A percentile compares a stretch with the other conserved stretches of the same genome.
Evolutionary conservation across 768 basidiomycete species (phyloP).

Genomic region (Lactarius sp.): DNA sequence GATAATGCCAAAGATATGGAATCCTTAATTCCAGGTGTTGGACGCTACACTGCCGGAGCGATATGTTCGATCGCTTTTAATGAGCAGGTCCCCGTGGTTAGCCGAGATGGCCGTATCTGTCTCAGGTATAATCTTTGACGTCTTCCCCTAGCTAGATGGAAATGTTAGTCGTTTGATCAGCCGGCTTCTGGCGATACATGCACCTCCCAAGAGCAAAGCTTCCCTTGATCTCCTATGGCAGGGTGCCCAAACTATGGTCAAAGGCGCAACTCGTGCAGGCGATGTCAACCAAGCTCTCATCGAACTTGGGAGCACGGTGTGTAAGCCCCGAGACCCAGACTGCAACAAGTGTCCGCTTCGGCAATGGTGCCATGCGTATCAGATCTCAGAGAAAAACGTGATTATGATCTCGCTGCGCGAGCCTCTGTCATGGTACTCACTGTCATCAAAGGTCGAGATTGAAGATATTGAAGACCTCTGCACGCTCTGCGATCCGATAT

Average conservation of each 20-base stretch:
- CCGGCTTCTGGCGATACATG: conserved; percentile 76
- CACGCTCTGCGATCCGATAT: conserved; percentile 57
- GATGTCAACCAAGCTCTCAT: conserved; percentile 93
- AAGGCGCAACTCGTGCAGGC: conserved; percentile 54
- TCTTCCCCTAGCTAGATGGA: conserved; percentile 65
- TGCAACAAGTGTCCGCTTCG: conserved; percentile 72
- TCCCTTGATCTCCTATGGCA: conserved; percentile 82
- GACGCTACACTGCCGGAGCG: conserved; percentile 82
- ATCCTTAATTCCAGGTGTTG: conserved; percentile 79
- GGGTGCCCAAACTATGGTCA: conserved; percentile 66
- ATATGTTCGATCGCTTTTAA: conserved; percentile 88
- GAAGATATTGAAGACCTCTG: conserved; percentile 79
- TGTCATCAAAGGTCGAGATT: conserved; percentile 21
- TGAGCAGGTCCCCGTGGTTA: conserved; percentile 74
- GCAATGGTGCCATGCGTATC: conserved; percentile 63
- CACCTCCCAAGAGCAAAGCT: conserved; percentile 71
- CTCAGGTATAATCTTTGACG: background rate
- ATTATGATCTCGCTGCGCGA: background rate
- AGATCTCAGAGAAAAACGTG: conserved; percentile 17
- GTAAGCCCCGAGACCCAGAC: conserved; percentile 75
- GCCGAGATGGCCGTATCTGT: conserved; percentile 31
- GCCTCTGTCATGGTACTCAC: background rate
- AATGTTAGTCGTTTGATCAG: conserved; percentile 86
- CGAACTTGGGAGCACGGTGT: conserved; percentile 91
- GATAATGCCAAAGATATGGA: conserved; percentile 78